phyloP scores from a whole-genome alignment of 139 green algal genomes.

The Chlamydomonas schloesseri region DNA sequence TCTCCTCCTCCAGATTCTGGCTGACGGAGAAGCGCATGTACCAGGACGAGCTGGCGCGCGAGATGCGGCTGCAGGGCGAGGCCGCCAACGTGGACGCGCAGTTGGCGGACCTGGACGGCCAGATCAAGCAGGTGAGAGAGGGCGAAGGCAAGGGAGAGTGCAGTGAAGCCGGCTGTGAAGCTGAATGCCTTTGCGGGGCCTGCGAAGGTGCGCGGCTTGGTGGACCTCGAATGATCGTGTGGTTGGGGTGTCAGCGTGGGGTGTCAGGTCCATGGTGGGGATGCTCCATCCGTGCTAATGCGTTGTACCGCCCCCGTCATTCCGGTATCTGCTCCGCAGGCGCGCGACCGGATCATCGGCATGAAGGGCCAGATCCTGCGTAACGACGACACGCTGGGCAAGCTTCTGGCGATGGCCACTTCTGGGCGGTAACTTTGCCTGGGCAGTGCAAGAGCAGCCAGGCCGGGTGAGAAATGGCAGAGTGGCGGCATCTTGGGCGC shows the following conservation, averaged over 20 bases:
- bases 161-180: neutral
- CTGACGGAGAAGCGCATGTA: conserved; percentile 67
- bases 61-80: conserved; percentile 65
- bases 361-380: conserved; percentile 64
- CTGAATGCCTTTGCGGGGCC: too few relatives aligned
- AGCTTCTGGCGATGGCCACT: conserved; percentile 62
- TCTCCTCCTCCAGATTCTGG: conserved; percentile 69
- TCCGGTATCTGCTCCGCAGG: conserved; percentile 14
- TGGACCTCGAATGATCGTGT: too few relatives aligned
- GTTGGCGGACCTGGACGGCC: conserved; percentile 62
- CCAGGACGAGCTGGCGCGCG: conserved; percentile 62
- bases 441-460: neutral
- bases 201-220: too few relatives aligned
- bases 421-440: conserved; percentile 26
- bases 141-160: neutral
- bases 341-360: conserved; percentile 56
- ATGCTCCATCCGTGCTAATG: too few relatives aligned
- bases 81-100: conserved; percentile 42
- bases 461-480: too few relatives aligned
- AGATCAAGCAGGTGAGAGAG: conserved; percentile 45
- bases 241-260: too few relatives aligned
- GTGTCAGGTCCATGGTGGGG: too few relatives aligned
- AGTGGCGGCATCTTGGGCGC: too few relatives aligned
- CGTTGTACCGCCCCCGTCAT: too few relatives aligned
- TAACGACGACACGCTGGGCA: conserved; percentile 66